Evolutionary conservation across 129 eudicot genomes (phyloP), one percentile per base, ranked within the genome.

Genomic region (Centella asiatica): DNA sequence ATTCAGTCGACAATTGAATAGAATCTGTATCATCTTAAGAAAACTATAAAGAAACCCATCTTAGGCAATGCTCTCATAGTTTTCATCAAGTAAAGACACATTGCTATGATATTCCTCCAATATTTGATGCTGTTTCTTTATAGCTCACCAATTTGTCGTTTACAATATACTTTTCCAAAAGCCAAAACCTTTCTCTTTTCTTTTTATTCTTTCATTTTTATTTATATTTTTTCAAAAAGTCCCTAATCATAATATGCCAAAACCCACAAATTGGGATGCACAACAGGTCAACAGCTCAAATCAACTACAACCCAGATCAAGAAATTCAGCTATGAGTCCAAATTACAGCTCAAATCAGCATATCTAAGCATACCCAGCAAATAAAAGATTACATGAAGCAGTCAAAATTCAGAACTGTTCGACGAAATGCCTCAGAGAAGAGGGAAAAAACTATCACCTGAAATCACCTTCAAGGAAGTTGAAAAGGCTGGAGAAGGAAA

Each of bases 361-460:
- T 6, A 24, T 2, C 27, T 22, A 59, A 7, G 23, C 27, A 11
- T 20, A n/a, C 4, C 20, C 3, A 32, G 22, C 48, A 59, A 25
- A 36, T 10, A 19, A 37, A 34, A 42, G 13, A 63, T 26, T 28
- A 4, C 6, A 19, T 7, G 14, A 2, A 64, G 55, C 24, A 10
- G 33, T 7, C 11, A 9, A 58, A 6, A 20, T 32, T 9, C 9
- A 34, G 19, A 19, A 34, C 9, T 59, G 73, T 51, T 64, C 50
- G 76, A 71, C 67, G 81, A 70, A 76, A 80, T 67, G 77, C 61
- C 18, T 29, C 13, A 71, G 17, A 34, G 44, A 69, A 36, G 53
- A 60, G 71, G 57, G 25, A 25, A 37, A 1, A 55, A 0, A 20
- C 18, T n/a, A 29, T 5, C 66, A 87, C 96, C 88, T 65, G 87